Evolutionary conservation across 345 rosid genomes (phyloP).

Genomic region (Erodium maritimum): DNA sequence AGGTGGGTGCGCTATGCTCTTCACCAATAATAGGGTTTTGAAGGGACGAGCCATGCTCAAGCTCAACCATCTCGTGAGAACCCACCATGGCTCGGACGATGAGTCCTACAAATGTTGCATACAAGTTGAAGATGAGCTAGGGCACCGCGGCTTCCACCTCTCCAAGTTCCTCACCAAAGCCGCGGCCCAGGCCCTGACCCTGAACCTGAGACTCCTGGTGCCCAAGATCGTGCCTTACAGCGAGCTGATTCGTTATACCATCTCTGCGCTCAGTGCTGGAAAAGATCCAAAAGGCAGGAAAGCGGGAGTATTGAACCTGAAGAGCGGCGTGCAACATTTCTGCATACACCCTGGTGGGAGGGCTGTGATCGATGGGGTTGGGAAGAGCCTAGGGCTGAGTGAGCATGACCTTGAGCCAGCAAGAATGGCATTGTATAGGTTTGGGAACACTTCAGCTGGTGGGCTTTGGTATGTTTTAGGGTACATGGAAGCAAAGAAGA

Average conservation of each 20-base stretch:
- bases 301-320: constrained; percentile 34
- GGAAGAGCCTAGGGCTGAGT: constrained; percentile 32
- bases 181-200: constrained; percentile 38
- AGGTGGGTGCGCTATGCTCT: constrained; percentile 63
- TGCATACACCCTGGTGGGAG: constrained; percentile 84
- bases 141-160: constrained; percentile 39
- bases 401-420: constrained; percentile 67
- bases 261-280: neutral
- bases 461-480: constrained; percentile 77
- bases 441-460: constrained; percentile 70
- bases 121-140: constrained; percentile 45
- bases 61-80: constrained; percentile 30
- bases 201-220: constrained; percentile 40
- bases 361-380: constrained; percentile 70
- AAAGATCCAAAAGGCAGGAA: neutral
- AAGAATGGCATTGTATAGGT: constrained; percentile 69
- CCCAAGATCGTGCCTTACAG: constrained; percentile 44
- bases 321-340: constrained; percentile 61
- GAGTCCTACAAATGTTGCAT: constrained; percentile 61
- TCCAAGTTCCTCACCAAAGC: constrained; percentile 39
- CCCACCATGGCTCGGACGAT: constrained; percentile 41
- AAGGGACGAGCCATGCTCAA: constrained; percentile 38
- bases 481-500: constrained; percentile 57
- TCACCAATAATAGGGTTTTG: constrained; percentile 40
- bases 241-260: constrained; percentile 28